phyloP scores from a whole-genome alignment of 75 land plant genomes.

The Pinus albicaulis region DNA sequence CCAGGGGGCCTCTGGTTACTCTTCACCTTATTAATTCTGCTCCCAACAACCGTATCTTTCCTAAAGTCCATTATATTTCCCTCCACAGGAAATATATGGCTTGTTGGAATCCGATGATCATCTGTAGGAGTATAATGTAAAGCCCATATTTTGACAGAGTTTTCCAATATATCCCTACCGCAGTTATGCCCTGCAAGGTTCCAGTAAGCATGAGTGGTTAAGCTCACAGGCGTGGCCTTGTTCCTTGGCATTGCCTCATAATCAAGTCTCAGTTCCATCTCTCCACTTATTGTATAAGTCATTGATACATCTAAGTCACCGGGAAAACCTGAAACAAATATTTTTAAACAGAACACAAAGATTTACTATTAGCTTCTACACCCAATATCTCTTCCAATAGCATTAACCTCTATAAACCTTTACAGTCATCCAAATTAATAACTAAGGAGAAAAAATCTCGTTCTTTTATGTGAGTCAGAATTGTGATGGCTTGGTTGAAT shows the following conservation, averaged over 20 bases:
- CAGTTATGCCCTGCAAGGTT: conserved; percentile 69
- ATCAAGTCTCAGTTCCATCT: conserved; percentile 22
- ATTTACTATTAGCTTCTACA: too few relatives aligned
- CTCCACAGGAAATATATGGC: conserved; percentile 30
- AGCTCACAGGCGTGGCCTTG: conserved; percentile 71
- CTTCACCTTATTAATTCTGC: neutral
- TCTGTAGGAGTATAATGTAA: conserved; percentile 56
- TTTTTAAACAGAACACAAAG: too few relatives aligned
- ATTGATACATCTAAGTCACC: too few relatives aligned
- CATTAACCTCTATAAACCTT: too few relatives aligned
- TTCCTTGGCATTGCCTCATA: conserved; percentile 54
- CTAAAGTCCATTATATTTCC: conserved; percentile 69
- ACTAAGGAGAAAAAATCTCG: too few relatives aligned
- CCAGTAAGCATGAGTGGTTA: conserved; percentile 77
- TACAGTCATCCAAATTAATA: too few relatives aligned
- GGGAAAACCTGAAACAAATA: too few relatives aligned
- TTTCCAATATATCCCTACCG: conserved; percentile 45
- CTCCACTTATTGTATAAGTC: too few relatives aligned
- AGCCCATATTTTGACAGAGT: conserved; percentile 42
- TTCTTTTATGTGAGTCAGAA: too few relatives aligned
- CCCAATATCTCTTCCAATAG: too few relatives aligned
- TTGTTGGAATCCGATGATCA: conserved; percentile 58
- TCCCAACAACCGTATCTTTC: conserved; percentile 22
- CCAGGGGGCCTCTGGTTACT: too few relatives aligned
- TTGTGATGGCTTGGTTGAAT: too few relatives aligned